phyloP scores from a whole-genome alignment of 2,329 filamentous ascomycete species.

The Fusarium newnesense region DNA sequence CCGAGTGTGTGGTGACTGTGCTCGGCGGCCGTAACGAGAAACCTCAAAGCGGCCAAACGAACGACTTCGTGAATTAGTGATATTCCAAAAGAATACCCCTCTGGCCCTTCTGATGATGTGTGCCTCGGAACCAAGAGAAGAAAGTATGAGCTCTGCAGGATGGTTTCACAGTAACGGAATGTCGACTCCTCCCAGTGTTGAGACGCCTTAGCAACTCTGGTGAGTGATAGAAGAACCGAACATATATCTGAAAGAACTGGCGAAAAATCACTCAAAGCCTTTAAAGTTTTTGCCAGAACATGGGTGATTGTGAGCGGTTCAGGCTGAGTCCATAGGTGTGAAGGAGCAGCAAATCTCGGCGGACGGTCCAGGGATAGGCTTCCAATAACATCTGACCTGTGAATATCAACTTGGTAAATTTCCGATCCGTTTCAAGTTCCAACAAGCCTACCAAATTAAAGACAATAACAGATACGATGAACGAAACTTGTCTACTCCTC shows the following conservation, averaged over 20 bases:
- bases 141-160: neutral
- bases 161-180: neutral
- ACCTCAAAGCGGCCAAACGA: neutral
- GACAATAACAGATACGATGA: neutral
- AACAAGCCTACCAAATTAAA: neutral
- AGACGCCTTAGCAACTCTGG: neutral
- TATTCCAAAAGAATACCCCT: neutral
- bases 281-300: neutral
- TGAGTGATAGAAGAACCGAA: neutral
- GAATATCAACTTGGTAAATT: neutral
- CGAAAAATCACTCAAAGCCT: neutral
- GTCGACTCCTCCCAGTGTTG: neutral
- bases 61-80: neutral
- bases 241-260: neutral
- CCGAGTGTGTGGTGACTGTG: constrained; percentile 3
- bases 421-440: neutral
- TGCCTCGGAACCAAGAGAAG: neutral
- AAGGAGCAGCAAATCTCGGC: neutral
- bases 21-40: neutral
- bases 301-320: neutral
- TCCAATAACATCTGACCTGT: constrained; percentile 8
- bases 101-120: neutral
- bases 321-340: neutral
- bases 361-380: neutral
- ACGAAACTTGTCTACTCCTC: neutral